Percentiles rank a stretch among this genome's conserved stretches.
phyloP scores from a whole-genome alignment of 768 basidiomycete species.

The Russula ochroleuca region DNA sequence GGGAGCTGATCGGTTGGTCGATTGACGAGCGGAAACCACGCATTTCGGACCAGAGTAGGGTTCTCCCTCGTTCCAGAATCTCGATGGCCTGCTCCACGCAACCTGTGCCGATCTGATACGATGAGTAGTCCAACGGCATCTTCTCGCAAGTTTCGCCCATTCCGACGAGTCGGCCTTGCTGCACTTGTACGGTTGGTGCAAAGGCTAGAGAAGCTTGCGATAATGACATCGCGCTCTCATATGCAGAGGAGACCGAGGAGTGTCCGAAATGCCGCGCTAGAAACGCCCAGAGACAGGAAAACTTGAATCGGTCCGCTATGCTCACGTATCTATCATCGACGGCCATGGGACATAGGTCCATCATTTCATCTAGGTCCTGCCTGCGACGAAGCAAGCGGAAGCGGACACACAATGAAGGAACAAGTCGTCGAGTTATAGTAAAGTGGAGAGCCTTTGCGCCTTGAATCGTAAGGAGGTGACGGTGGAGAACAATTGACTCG shows the following conservation, averaged over 20 bases:
- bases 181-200: background rate
- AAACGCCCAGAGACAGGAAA: slow-evolving; percentile 6
- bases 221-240: slow-evolving; percentile 8
- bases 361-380: slow-evolving; percentile 2
- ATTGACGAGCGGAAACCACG: background rate
- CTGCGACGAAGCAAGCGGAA: background rate
- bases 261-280: slow-evolving; percentile 6
- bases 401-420: background rate
- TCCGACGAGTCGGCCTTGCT: slow-evolving; percentile 2
- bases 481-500: background rate
- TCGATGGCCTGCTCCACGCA: slow-evolving; percentile 8
- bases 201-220: background rate
- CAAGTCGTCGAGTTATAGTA: background rate
- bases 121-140: slow-evolving; percentile 4
- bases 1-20: background rate
- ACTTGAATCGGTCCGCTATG: background rate
- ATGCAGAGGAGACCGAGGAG: background rate
- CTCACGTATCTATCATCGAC: background rate
- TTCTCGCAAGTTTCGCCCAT: background rate
- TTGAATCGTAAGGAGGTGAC: background rate
- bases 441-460: background rate
- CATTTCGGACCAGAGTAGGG: slow-evolving; percentile 2
- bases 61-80: background rate
- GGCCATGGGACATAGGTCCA: background rate
- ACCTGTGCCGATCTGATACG: background rate